A percentile compares a stretch with the other conserved stretches of the same genome.
These are phyloP conservation scores for Diplogelasinospora grovesii DNA, from an alignment of 495 filamentous ascomycete species.

Conservation along the genomic window DNA sequence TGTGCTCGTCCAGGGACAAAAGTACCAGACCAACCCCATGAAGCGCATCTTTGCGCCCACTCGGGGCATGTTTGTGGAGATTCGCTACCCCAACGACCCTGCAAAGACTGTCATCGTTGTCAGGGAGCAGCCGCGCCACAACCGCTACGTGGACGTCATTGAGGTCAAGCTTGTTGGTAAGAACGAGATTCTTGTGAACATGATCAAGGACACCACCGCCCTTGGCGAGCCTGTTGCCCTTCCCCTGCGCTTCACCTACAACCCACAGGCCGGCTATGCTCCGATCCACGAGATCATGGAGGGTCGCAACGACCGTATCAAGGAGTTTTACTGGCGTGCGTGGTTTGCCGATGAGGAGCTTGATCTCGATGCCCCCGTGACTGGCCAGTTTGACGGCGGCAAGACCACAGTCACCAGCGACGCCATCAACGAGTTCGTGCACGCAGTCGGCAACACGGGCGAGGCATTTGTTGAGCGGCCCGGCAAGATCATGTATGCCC, in stretches of 20 bases:
- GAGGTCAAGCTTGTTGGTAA: slow-evolving; percentile 69
- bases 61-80: slow-evolving; percentile 81
- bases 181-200: slow-evolving; percentile 72
- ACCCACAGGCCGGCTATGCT: slow-evolving; percentile 88
- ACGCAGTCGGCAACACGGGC: slow-evolving; percentile 95
- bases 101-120: slow-evolving; percentile 74
- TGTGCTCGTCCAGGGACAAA: slow-evolving; percentile 88
- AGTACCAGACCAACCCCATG: slow-evolving; percentile 95
- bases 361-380: slow-evolving; percentile 77
- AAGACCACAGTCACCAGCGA: slow-evolving; percentile 76
- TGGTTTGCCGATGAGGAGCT: slow-evolving; percentile 89
- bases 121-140: slow-evolving; percentile 53
- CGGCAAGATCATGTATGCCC: slow-evolving; percentile 88
- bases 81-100: slow-evolving; percentile 69
- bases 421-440: slow-evolving; percentile 95
- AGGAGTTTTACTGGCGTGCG: slow-evolving; percentile 93
- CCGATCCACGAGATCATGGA: slow-evolving; percentile 95
- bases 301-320: slow-evolving; percentile 89
- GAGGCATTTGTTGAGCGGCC: slow-evolving; percentile 98
- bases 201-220: slow-evolving; percentile 86
- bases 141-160: slow-evolving; percentile 71
- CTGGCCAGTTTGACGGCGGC: slow-evolving; percentile 83
- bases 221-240: slow-evolving; percentile 70
- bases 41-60: slow-evolving; percentile 81
- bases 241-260: slow-evolving; percentile 81